Evolutionary conservation across 2,329 filamentous ascomycete genomes (phyloP).

Genomic region (Botrytis porri): DNA sequence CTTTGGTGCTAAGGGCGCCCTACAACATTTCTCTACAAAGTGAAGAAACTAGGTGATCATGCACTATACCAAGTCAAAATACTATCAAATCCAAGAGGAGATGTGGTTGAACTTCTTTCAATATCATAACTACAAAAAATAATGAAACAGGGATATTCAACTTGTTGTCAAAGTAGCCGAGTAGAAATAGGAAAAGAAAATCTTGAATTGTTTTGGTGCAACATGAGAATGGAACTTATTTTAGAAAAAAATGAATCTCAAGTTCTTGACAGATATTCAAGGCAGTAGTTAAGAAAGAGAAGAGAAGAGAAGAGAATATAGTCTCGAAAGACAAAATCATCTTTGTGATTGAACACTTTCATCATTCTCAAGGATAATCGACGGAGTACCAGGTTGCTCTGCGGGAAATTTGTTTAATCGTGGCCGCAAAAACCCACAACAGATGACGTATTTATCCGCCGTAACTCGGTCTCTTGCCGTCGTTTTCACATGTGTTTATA

Average conservation of each 20-base stretch:
- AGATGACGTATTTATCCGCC: background rate
- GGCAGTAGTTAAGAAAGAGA: background rate
- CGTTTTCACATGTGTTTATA: background rate
- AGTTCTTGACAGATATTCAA: background rate
- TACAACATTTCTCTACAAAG: background rate
- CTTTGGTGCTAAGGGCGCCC: background rate
- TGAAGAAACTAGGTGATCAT: background rate
- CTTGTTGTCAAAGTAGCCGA: background rate
- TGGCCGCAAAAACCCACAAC: fast-evolving
- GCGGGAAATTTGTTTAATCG: background rate
- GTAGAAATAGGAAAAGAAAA: background rate
- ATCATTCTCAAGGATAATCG: background rate
- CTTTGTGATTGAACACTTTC: background rate
- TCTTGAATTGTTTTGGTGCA: background rate
- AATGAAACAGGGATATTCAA: background rate
- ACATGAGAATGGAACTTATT: background rate
- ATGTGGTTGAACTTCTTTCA: background rate
- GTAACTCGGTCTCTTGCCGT: background rate
- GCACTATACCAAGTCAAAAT: background rate
- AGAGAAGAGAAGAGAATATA: no score
- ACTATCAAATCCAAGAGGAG: background rate
- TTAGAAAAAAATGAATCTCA: background rate
- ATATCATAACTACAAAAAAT: background rate
- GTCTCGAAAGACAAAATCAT: background rate
- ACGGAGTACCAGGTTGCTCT: background rate